Base-by-base conservation (phyloP, 2,329 filamentous ascomycete genomes). In the Talaromyces islandicus region DNA sequence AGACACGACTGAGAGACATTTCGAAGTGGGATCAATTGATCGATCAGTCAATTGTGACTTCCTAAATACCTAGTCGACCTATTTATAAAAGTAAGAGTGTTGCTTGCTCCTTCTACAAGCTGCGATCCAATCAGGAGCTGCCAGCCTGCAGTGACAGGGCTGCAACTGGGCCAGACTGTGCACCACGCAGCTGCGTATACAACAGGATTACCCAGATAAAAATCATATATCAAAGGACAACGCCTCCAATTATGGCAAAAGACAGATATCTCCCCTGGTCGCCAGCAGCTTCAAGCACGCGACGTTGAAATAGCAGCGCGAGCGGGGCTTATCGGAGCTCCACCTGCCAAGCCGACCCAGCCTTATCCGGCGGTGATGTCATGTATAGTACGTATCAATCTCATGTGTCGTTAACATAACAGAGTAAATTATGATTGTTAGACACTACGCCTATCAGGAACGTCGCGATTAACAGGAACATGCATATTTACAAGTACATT, bases 1-100 rank as follows among this genome's bases (percentile, higher is more conserved):
- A 71, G 51, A 77, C 69, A 58, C 76, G 74, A 55, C 70, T 71
- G 17, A 79, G 67, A 54, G 77, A 78, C 77, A 79, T 79, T 24
- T 38, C 35, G 35, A 38, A 17, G 17, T 2, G 35, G 17, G 3
- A 2, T 10, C 29, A 30, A 30, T 30, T 27, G 12, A 14, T 32
- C 32, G 12, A 35, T 14, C 32, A n/a, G n/a, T n/a, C n/a, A 35
- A 14, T 35, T 35, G 32, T 32, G 30, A 27, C 25, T 27, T 27
- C 25, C 25, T 27, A 27, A 27, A 27, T 27, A 27, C 4, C 2
- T 32, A 32, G 30, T 35, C 32, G 32, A 5, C 32, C 12, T 17
- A 35, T 35, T 3, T 12, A 4, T 35, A 32, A 3, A 3, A 32
- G 1, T 11, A 11, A 32, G 10, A 32, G 32, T 12, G n/a, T 32